Percentiles rank a stretch among this genome's conserved stretches.
Conservation (phyloP, 1,139 yeast species). For the Candida sp. region DNA sequence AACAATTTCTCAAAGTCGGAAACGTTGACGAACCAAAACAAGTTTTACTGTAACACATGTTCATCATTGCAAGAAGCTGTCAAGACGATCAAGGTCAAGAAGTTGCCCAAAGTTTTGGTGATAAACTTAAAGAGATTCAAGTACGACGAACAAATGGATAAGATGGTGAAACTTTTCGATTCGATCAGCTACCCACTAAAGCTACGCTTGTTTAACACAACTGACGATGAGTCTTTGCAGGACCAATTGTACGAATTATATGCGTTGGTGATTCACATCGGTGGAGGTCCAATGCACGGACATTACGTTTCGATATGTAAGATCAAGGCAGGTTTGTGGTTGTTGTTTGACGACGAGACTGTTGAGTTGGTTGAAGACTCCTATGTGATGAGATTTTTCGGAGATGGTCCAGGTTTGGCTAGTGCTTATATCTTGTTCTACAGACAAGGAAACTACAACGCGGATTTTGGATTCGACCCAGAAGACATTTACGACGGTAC, state of each 20-base stretch:
- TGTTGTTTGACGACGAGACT: conserved; percentile 93
- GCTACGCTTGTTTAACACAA: conserved; percentile 76
- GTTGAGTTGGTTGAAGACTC: conserved; percentile 88
- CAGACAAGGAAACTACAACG: conserved; percentile 18
- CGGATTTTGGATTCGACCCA: conserved; percentile 36
- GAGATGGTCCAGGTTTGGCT: conserved; percentile 88
- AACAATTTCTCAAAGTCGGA: conserved; percentile 86
- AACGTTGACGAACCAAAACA: conserved; percentile 83
- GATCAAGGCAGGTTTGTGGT: conserved; percentile 83
- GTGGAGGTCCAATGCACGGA: conserved; percentile 98
- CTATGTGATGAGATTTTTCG: conserved; percentile 86
- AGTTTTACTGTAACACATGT: conserved; percentile 92
- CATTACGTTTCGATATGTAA: conserved; percentile 91
- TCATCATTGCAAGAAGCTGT: conserved; percentile 95
- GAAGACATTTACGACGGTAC: conserved; percentile 37
- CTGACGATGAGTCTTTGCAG: conserved; percentile 47
- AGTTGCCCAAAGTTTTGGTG: conserved; percentile 78
- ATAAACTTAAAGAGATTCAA: conserved; percentile 91
- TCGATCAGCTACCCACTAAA: conserved; percentile 81
- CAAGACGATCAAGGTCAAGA: conserved; percentile 82
- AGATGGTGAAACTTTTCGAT: conserved; percentile 87
- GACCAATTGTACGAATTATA: conserved; percentile 72
- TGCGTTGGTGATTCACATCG: conserved; percentile 91
- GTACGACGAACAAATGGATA: conserved; percentile 81
- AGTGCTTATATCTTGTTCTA: conserved; percentile 92